phyloP scores from a whole-genome alignment of 805 yeast species.

The Cyberlindnera saturnus region DNA sequence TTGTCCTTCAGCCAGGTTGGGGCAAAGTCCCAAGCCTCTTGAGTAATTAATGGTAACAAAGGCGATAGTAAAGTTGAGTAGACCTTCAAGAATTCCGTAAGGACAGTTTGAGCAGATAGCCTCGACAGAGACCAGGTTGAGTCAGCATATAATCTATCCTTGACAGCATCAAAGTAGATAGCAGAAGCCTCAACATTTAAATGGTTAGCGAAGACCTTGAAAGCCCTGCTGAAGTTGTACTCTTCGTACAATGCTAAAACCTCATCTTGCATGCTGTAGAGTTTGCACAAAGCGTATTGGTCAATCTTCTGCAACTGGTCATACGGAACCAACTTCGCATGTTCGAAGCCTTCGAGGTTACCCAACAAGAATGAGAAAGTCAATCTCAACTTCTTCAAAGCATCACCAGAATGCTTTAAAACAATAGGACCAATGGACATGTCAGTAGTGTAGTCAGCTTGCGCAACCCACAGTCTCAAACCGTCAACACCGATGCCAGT shows the following conservation, averaged over 20 bases:
- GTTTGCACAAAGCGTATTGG: constrained; percentile 51
- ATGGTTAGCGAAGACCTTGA: constrained; percentile 63
- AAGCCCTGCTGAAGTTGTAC: constrained; percentile 64
- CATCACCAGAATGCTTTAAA: constrained; percentile 70
- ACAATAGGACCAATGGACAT: constrained; percentile 68
- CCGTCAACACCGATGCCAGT: constrained; percentile 88
- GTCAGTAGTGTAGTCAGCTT: constrained; percentile 79
- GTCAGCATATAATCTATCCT: constrained; percentile 82
- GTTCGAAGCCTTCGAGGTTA: constrained; percentile 45
- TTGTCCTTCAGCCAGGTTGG: constrained; percentile 17
- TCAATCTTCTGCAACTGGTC: constrained; percentile 46
- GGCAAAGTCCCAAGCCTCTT: constrained; percentile 79
- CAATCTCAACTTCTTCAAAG: constrained; percentile 73
- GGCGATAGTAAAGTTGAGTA: constrained; percentile 74
- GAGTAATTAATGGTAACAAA: constrained; percentile 74
- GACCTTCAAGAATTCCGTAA: constrained; percentile 50
- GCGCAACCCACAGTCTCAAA: constrained; percentile 83
- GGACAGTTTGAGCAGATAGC: constrained; percentile 56
- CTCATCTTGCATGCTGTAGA: constrained; percentile 39
- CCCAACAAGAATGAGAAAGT: constrained; percentile 81
- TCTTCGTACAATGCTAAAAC: constrained; percentile 41
- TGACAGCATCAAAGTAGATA: constrained; percentile 77
- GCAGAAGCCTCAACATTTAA: constrained; percentile 75
- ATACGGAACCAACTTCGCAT: constrained; percentile 30
- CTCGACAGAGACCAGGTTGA: constrained; percentile 39